Base-by-base conservation (phyloP, 108 stramenopile genomes). In the Craspedostauros australis region DNA sequence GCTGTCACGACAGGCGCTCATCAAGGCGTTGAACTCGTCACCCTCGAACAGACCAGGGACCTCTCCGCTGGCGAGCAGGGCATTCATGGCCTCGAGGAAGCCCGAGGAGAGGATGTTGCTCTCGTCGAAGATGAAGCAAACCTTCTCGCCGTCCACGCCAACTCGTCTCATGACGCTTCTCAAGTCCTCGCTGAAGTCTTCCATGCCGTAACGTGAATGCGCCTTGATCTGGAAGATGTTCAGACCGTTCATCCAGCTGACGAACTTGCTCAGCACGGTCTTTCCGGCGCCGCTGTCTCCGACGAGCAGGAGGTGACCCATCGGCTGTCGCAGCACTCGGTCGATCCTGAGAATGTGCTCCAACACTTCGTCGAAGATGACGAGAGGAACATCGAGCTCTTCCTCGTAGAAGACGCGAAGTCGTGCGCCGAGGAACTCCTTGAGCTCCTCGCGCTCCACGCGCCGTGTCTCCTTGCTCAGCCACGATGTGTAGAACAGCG, bases 21-120 rank as follows among this genome's bases (percentile, higher is more conserved):
- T 92, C 11, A 99, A 79, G 7, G 95, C 76, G 19, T 69, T 81
- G 41, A 79, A 89, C 19, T 98, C 99, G 28, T 99, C 98, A 12
- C 95, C 99, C 62, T 98, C 96, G 62, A 97, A 99, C n/a, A 99
- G 82, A 32, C 99, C 99, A 1, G 99, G 99, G 19, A 99, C 96
- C 77, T 99, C 99, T 7, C 99, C 99, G 46, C 86, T 88, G 0
- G 99, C 99, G 23, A 99, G 75, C 22, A 99, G 82, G 2, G 98
- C 95, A 60, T 99, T 99, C 96, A 99, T 99, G 5, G 97, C 94
- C 64, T 99, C 99, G 45, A 99, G 74, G 62, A 99, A 98, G 0
- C 92, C 95, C 16, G 87, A 76, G 4, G 86, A 80, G 3, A 99
- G 69, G 3, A 86, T 88, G 41, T 98, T 96, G 30, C 77, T 71